These are phyloP conservation scores for Anthoceros angustus DNA, from an alignment of 225 moss, liverwort and hornwort genomes.

Conservation along the genomic window DNA sequence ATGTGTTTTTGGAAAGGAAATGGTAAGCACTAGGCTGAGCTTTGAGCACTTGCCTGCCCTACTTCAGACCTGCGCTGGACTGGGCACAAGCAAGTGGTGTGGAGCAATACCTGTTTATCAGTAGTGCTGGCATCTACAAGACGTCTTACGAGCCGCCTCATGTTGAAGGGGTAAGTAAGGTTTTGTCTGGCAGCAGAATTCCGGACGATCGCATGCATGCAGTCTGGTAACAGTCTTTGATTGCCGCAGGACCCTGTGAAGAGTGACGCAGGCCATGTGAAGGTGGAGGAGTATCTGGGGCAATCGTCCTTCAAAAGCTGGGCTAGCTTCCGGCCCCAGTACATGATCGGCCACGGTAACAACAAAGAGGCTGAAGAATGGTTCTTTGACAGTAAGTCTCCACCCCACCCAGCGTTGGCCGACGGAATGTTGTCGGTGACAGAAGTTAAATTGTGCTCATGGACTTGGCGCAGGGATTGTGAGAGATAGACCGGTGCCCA, in stretches of 20 bases:
- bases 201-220: neutral
- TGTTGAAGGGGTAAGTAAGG: conserved; percentile 65
- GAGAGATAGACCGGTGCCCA: conserved; percentile 68
- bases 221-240: neutral
- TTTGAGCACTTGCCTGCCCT: neutral
- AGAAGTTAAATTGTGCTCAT: neutral
- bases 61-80: conserved; percentile 70
- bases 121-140: conserved; percentile 92
- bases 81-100: conserved; percentile 79
- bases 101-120: conserved; percentile 80
- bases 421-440: neutral
- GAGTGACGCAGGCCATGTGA: conserved; percentile 65
- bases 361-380: conserved; percentile 99
- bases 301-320: conserved; percentile 70
- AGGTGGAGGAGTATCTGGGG: conserved; percentile 72
- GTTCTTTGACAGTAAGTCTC: conserved; percentile 88
- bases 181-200: neutral
- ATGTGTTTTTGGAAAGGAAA: too few relatives aligned
- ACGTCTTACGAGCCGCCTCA: conserved; percentile 76
- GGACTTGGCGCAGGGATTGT: conserved; percentile 50
- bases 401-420: conserved; percentile 1
- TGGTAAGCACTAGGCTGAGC: neutral
- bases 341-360: conserved; percentile 95
- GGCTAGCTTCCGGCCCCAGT: conserved; percentile 96
- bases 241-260: conserved; percentile 62